Conservation (phyloP, 2,329 filamentous ascomycete genomes). For the Ophiostoma ulmi region DNA sequence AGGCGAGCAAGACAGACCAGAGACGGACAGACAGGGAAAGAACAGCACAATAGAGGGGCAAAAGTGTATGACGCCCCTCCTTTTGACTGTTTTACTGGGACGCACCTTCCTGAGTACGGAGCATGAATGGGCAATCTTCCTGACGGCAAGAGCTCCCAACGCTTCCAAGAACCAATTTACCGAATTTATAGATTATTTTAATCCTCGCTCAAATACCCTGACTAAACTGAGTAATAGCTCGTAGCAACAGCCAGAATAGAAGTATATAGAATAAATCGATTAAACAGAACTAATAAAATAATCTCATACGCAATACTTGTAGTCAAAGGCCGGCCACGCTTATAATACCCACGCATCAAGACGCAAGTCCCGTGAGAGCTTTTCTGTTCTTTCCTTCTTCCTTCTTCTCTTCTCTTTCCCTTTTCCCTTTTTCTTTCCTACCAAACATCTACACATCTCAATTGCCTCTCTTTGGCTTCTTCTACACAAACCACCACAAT, state of each 20-base stretch:
- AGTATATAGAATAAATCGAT: background rate
- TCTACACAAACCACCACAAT: constrained; percentile 20
- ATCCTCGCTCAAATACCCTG: too few species aligned
- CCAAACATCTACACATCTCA: constrained; percentile 3
- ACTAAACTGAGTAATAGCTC: background rate
- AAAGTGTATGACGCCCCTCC: constrained; percentile 14
- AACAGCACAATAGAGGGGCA: constrained; percentile 9
- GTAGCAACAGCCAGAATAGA: background rate
- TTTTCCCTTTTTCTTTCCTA: background rate
- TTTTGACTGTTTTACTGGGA: constrained; percentile 15
- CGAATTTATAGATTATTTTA: background rate
- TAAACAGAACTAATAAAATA: background rate
- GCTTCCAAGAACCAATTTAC: background rate
- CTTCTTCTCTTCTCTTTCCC: background rate
- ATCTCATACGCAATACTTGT: background rate
- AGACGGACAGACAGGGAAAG: constrained; percentile 5
- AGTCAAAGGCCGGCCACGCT: constrained; percentile 12
- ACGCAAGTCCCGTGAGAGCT: constrained; percentile 14
- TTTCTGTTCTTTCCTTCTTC: constrained; percentile 17
- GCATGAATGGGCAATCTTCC: background rate
- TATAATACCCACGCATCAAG: constrained; percentile 19
- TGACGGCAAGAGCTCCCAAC: background rate
- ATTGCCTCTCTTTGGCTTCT: background rate
- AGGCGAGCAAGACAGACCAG: background rate
- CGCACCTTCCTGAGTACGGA: constrained; percentile 5